phyloP scores from a whole-genome alignment of 176 grass and related monocot species.

The Triticum monococcum region DNA sequence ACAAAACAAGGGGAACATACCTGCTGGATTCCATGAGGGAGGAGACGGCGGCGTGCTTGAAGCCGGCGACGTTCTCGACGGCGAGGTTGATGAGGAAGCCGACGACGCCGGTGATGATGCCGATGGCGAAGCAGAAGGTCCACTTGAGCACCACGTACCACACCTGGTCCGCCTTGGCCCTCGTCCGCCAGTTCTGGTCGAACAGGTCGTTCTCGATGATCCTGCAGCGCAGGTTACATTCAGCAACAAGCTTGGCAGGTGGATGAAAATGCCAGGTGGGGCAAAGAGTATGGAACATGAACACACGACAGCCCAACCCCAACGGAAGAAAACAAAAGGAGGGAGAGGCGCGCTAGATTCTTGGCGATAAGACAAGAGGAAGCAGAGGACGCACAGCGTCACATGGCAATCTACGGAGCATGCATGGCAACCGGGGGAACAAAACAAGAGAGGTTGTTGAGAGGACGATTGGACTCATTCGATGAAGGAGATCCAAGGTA shows the following conservation, averaged over 20 bases:
- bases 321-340: neutral
- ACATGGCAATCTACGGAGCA: neutral
- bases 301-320: neutral
- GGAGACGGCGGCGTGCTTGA: conserved; percentile 67
- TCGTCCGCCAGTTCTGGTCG: conserved; percentile 87
- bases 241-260: neutral
- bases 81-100: conserved; percentile 92
- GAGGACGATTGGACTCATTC: neutral
- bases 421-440: too few relatives aligned
- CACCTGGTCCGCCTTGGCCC: conserved; percentile 50
- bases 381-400: neutral
- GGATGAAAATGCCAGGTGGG: neutral
- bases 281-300: neutral
- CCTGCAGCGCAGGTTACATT: conserved; percentile 17
- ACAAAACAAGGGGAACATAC: neutral
- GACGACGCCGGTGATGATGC: conserved; percentile 52
- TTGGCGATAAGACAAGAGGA: neutral
- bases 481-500: neutral
- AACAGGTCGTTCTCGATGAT: conserved; percentile 93
- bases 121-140: conserved; percentile 84
- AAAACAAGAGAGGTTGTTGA: neutral
- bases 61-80: conserved; percentile 83
- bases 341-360: neutral
- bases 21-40: conserved; percentile 63
- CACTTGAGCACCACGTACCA: conserved; percentile 85